Base-by-base conservation (phyloP, 495 filamentous ascomycete genomes). In the Daldinia vernicosa region DNA sequence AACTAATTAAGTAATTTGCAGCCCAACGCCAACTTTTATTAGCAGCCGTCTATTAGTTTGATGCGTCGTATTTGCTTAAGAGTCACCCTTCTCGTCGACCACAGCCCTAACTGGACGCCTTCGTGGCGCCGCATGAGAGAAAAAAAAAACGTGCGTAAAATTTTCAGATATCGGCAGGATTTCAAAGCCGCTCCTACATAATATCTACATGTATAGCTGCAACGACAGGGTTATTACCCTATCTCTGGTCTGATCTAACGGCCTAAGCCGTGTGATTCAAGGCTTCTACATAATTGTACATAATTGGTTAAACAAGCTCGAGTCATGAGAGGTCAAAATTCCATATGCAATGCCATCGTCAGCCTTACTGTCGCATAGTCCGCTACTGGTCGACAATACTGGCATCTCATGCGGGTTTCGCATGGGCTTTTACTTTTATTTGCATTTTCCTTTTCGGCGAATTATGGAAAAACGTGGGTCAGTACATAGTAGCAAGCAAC, bases 341-440 rank as follows among this genome's bases (percentile, higher is more conserved):
- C 32, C 37, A 11, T 37, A 61, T 27, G 33, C 54, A 54, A 56
- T 55, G 37, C 43, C 56, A 72, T 67, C 59, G 43, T 56, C 62
- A 67, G 47, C 40, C 35, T 67, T 60, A 24, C 54, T 33, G 39
- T 66, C 68, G 56, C 56, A 47, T 30, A 51, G 62, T 26, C 57
- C 24, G 43, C 37, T 22, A 35, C 47, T 60, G 40, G 24, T 52
- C 26, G 9, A 40, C 51, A 32, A 24, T 54, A 28, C 35, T 35
- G 17, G n/a, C 27, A 24, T 50, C 39, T 32, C 47, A 15, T 65
- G 24, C 30, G 26, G 32, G 57, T 19, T 30, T 22, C 17, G 54
- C 26, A 56, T 60, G 26, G 28, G 17, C 17, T 22, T 26, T 33
- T 37, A 33, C 6, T 37, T 30, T 39, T 37, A 24, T 65, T 33